Conservation (phyloP, 305 asterid genomes). For the Ruellia speciosa region DNA sequence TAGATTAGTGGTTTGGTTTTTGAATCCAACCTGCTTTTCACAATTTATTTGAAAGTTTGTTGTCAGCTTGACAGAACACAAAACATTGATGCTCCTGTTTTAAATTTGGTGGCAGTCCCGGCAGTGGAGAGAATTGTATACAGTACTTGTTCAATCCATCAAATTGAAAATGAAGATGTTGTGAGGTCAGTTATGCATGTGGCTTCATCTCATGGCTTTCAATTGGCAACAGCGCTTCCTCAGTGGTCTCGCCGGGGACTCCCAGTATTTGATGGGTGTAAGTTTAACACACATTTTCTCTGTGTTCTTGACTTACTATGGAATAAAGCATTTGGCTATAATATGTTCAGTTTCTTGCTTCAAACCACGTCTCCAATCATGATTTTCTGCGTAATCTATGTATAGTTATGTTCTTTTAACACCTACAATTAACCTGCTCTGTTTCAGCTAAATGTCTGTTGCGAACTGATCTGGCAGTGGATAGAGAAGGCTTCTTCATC, state of each 20-base stretch:
- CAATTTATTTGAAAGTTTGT: not conserved
- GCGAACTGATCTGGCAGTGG: constrained; percentile 48
- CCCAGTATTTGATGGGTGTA: constrained; percentile 68
- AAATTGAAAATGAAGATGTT: constrained; percentile 81
- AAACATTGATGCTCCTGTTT: not conserved
- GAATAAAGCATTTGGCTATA: no score
- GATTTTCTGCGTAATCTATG: not conserved
- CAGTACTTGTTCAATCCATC: constrained; percentile 90
- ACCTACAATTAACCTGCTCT: not conserved
- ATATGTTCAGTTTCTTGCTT: no score
- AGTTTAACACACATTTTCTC: constrained; percentile 15
- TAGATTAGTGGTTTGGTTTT: not conserved
- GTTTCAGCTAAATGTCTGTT: constrained; percentile 59
- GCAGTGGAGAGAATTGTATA: constrained; percentile 77
- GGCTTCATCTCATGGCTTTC: constrained; percentile 68
- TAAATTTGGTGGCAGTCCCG: constrained; percentile 47
- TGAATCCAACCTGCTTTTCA: not conserved
- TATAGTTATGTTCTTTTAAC: not conserved
- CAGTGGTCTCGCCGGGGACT: constrained; percentile 93
- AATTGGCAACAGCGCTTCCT: constrained; percentile 50
- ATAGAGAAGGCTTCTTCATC: constrained; percentile 86
- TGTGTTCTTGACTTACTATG: not conserved
- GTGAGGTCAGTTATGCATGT: constrained; percentile 52
- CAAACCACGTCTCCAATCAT: no score
- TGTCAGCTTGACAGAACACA: not conserved